Evolutionary conservation across 306 rosid genomes (phyloP), one percentile per base, ranked within the genome.

Genomic region (Lathyrus aphaca): DNA sequence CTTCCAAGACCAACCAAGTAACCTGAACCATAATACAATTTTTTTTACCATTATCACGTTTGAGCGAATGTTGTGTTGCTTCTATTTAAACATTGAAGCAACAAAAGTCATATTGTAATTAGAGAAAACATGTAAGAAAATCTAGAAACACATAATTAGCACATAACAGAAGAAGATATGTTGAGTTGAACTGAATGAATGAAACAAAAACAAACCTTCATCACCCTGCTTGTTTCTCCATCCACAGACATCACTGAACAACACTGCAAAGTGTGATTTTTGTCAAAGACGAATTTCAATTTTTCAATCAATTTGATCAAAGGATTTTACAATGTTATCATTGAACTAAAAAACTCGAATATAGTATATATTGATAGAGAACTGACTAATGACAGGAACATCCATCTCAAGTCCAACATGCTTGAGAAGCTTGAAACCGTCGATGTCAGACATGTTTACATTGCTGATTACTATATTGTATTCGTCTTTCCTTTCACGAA

Each of bases 401-500:
- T 95, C 99, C 99, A 95, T 95, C 83, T 95, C 99, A 35, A 95
- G 91, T 67, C 99, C 99, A 51, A 95, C 97, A 80, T 86, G 97
- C 91, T 95, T 97, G 0, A 95, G 99, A 46, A 95, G 99, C 60
- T 86, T 95, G 74, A 95, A 95, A n/a, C 99, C 99, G 40, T 95
- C 99, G 97, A 95, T 95, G 84, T 95, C 99, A 0, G 99, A 97
- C 99, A 95, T 95, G 95, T 95, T 95, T 3, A 95, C 99, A 64
- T 95, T 97, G 6, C 99, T 95, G 78, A 95, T 83, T 30, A 95
- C 99, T 21, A 84, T 96, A 89, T 95, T 97, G 10, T 87, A 95
- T 30, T 88, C 96, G 37, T 91, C 92, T 78, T 95, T 95, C 71
- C 84, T 83, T 60, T 95, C 96, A 0, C 99, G 88, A 44, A 95